These are phyloP conservation scores for Rhizophora apiculata DNA, from an alignment of 345 rosid species.

Conservation along the genomic window DNA sequence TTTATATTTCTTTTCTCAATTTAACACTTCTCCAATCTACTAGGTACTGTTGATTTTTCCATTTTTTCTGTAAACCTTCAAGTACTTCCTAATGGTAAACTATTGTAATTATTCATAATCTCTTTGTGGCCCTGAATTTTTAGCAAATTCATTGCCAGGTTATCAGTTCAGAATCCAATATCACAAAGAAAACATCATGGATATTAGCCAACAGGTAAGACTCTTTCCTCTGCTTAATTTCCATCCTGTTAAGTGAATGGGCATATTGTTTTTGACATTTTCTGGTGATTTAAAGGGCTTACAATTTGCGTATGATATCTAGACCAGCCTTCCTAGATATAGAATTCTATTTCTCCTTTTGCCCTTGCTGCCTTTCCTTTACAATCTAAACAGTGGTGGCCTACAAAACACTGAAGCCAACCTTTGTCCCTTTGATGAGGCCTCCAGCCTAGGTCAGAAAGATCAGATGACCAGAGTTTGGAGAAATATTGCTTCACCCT, in stretches of 20 bases:
- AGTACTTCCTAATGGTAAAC: background rate
- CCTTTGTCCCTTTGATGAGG: constrained; percentile 33
- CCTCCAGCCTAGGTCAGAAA: constrained; percentile 35
- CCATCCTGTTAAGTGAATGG: constrained; percentile 6
- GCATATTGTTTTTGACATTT: constrained; percentile 7
- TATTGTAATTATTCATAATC: background rate
- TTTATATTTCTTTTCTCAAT: background rate
- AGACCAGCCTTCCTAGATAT: constrained; percentile 30
- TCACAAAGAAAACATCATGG: constrained; percentile 39
- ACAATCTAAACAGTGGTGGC: constrained; percentile 36
- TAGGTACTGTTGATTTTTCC: background rate
- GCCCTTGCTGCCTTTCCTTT: constrained; percentile 32
- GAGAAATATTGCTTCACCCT: constrained; percentile 27
- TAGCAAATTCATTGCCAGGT: constrained; percentile 20
- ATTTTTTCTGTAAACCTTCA: background rate
- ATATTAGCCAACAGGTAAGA: constrained; percentile 37
- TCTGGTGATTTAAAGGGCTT: constrained; percentile 10
- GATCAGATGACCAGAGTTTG: constrained; percentile 29
- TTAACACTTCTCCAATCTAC: background rate
- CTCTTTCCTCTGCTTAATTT: constrained; percentile 2
- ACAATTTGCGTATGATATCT: constrained; percentile 23
- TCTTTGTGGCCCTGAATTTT: constrained; percentile 10
- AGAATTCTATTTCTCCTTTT: constrained; percentile 35
- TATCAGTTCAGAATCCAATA: constrained; percentile 18
- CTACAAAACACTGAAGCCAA: constrained; percentile 32